Conservation (phyloP, 1,139 yeast genomes). For the Candida frijolesensis region DNA sequence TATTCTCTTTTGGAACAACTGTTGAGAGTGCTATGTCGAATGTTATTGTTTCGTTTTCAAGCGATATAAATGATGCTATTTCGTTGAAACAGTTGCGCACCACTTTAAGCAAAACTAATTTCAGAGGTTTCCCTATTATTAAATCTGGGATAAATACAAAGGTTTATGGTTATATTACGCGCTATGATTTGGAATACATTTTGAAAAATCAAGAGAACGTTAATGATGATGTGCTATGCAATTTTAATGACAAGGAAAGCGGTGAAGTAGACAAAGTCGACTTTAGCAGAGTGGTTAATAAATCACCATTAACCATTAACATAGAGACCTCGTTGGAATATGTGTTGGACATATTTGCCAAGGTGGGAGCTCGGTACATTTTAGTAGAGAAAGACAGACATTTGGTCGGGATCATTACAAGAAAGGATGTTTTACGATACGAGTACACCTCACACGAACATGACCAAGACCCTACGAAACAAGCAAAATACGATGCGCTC, state of each 20-base stretch:
- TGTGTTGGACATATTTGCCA: slow-evolving; percentile 69
- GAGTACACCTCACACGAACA: slow-evolving; percentile 37
- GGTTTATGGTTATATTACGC: slow-evolving; percentile 39
- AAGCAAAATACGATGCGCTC: slow-evolving; percentile 21
- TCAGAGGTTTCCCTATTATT: slow-evolving; percentile 61
- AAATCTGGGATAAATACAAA: slow-evolving; percentile 32
- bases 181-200: slow-evolving; percentile 32
- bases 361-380: slow-evolving; percentile 78
- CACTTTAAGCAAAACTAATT: slow-evolving; percentile 40
- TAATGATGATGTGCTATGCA: slow-evolving; percentile 22
- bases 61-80: slow-evolving; percentile 31
- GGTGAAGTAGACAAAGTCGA: slow-evolving; percentile 23
- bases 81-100: slow-evolving; percentile 37
- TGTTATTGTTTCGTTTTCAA: slow-evolving; percentile 52
- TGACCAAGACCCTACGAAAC: slow-evolving; percentile 11
- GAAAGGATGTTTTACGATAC: slow-evolving; percentile 67
- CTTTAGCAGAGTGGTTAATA: slow-evolving; percentile 51
- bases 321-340: slow-evolving; percentile 60
- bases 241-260: slow-evolving; percentile 18
- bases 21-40: slow-evolving; percentile 70
- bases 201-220: slow-evolving; percentile 20
- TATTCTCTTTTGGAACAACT: slow-evolving; percentile 53
- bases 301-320: slow-evolving; percentile 65
- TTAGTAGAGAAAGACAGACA: slow-evolving; percentile 59
- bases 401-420: slow-evolving; percentile 62